phyloP scores from a whole-genome alignment of 495 filamentous ascomycete genomes.

The Aspergillus nanangensis region DNA sequence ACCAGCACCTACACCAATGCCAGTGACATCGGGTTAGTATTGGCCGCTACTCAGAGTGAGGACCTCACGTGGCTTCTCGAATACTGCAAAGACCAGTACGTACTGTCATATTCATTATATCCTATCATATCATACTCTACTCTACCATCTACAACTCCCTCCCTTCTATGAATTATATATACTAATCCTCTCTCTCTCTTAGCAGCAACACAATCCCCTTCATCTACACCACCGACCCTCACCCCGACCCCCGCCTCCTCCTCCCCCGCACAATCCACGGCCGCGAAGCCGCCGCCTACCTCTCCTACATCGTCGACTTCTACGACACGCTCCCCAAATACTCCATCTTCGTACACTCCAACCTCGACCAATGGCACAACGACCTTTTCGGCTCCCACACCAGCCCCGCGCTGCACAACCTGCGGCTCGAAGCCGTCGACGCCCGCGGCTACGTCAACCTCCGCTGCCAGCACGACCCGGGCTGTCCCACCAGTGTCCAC shows the following conservation, averaged over 20 bases:
- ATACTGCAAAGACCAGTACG: constrained; percentile 22
- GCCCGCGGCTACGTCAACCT: constrained; percentile 37
- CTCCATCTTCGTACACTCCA: constrained; percentile 38
- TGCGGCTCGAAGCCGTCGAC: constrained; percentile 34
- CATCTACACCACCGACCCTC: constrained; percentile 30
- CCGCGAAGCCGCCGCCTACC: constrained; percentile 37
- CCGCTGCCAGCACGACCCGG: constrained; percentile 35
- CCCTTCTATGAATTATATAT: background rate
- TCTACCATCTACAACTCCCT: too few relatives aligned
- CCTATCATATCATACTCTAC: too few relatives aligned
- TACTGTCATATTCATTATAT: background rate
- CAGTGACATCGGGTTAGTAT: constrained; percentile 17
- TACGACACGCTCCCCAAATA: constrained; percentile 34
- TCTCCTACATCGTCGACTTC: constrained; percentile 35
- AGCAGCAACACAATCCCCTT: constrained; percentile 28
- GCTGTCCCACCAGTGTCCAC: constrained; percentile 29
- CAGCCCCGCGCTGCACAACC: constrained; percentile 18
- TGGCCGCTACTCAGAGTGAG: constrained; percentile 20
- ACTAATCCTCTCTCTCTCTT: background rate
- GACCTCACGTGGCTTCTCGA: constrained; percentile 24
- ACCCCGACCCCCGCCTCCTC: constrained; percentile 26
- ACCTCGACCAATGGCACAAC: constrained; percentile 40
- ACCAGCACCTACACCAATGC: constrained; percentile 12
- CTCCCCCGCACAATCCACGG: constrained; percentile 28
- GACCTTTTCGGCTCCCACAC: constrained; percentile 36